These are phyloP conservation scores for Xylariaceae sp. DNA, from an alignment of 2,329 filamentous ascomycete genomes.

Conservation along the genomic window DNA sequence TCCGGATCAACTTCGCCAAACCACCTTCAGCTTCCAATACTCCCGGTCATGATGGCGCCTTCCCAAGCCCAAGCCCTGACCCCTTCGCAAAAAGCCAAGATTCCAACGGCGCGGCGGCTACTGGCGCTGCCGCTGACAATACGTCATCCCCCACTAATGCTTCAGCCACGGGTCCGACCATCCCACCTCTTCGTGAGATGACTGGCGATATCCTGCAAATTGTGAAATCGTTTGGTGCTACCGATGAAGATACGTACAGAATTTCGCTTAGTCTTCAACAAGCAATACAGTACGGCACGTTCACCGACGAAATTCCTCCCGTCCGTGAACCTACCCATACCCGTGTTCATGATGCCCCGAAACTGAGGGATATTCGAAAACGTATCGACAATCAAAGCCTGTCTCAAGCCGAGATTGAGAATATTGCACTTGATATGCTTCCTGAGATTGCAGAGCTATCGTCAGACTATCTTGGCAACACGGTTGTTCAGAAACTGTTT, in stretches of 20 bases:
- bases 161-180: slow-evolving; percentile 61
- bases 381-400: slow-evolving; percentile 94
- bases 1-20: slow-evolving; percentile 97
- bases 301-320: slow-evolving; percentile 83
- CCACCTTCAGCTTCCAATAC: slow-evolving; percentile 89
- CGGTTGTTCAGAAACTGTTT: slow-evolving; percentile 98
- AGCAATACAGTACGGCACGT: slow-evolving; percentile 75
- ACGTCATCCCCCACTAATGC: slow-evolving; percentile 41
- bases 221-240: slow-evolving; percentile 85
- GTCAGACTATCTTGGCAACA: slow-evolving; percentile 97
- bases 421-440: slow-evolving; percentile 90
- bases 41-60: slow-evolving; percentile 85
- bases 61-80: slow-evolving; percentile 89
- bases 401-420: slow-evolving; percentile 86
- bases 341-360: slow-evolving; percentile 89
- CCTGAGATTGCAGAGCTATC: slow-evolving; percentile 94
- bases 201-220: slow-evolving; percentile 84
- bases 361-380: slow-evolving; percentile 94
- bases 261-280: slow-evolving; percentile 77
- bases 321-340: slow-evolving; percentile 88
- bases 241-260: slow-evolving; percentile 74
- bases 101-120: slow-evolving; percentile 48
- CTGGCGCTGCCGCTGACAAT: slow-evolving; percentile 36
- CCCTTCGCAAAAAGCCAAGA: slow-evolving; percentile 70
- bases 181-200: slow-evolving; percentile 78